Conservation (phyloP, 345 rosid species). For the Erucastrum elatum region DNA sequence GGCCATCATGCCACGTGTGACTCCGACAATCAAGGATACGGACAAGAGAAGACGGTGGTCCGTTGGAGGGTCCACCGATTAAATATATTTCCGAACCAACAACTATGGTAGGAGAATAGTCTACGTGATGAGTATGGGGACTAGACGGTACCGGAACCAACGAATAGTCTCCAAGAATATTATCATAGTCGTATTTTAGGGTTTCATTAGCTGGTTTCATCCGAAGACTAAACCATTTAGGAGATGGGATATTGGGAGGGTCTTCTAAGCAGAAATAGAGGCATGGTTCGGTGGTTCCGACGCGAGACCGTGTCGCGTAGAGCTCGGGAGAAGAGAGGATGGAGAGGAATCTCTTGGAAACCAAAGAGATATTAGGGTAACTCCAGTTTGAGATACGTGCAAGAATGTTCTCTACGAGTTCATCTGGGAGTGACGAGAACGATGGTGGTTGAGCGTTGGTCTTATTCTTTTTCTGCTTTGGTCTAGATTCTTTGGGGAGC, state of each 20-base stretch:
- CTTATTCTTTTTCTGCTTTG: neutral
- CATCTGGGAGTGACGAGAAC: neutral
- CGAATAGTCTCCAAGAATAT: neutral
- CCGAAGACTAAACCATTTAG: slow-evolving; percentile 10
- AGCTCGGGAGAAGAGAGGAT: slow-evolving; percentile 36
- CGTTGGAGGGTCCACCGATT: slow-evolving; percentile 52
- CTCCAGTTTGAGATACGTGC: slow-evolving; percentile 56
- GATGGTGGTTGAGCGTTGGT: neutral
- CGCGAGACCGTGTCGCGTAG: neutral
- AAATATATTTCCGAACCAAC: slow-evolving; percentile 51
- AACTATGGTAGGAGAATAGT: slow-evolving; percentile 39
- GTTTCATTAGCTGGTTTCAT: neutral
- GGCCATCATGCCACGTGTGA: neutral
- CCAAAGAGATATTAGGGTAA: slow-evolving; percentile 56
- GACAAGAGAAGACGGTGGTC: neutral
- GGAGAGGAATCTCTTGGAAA: slow-evolving; percentile 55
- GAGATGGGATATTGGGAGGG: neutral
- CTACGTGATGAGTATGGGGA: neutral
- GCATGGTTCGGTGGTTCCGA: neutral
- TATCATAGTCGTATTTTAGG: neutral
- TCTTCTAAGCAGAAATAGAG: neutral
- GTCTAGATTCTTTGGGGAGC: neutral
- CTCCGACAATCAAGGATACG: neutral
- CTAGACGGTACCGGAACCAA: neutral
- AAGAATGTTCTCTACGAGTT: slow-evolving; percentile 34